Evolutionary conservation across 2,329 filamentous ascomycete species (phyloP).

Genomic region (Diaporthe sp.): DNA sequence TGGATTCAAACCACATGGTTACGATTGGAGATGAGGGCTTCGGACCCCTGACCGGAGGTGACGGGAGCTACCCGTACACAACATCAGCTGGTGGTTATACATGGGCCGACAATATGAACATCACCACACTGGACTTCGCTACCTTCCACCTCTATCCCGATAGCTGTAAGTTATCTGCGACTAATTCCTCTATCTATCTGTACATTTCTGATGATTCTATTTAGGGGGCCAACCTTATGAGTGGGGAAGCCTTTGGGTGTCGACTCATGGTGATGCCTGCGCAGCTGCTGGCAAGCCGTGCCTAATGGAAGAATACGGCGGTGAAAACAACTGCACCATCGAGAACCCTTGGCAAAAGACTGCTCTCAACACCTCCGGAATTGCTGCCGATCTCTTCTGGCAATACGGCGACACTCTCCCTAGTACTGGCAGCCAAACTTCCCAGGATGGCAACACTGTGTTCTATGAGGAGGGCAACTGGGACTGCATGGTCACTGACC

Average conservation of each 20-base stretch:
- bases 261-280: slow-evolving; percentile 42
- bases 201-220: background rate
- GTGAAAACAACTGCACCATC: slow-evolving; percentile 41
- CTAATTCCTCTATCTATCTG: too few species aligned
- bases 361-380: slow-evolving; percentile 41
- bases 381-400: slow-evolving; percentile 43
- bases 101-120: slow-evolving; percentile 65
- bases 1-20: slow-evolving; percentile 75
- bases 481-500: slow-evolving; percentile 43
- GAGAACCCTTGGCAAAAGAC: slow-evolving; percentile 44
- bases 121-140: slow-evolving; percentile 67
- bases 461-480: slow-evolving; percentile 42
- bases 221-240: slow-evolving; percentile 40
- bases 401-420: slow-evolving; percentile 43
- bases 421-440: slow-evolving; percentile 40
- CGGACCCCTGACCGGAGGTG: slow-evolving; percentile 57
- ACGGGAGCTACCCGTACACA: slow-evolving; percentile 66
- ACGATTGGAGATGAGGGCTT: slow-evolving; percentile 72
- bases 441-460: slow-evolving; percentile 43
- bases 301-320: slow-evolving; percentile 43
- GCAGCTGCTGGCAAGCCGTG: slow-evolving; percentile 42
- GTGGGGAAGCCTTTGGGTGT: slow-evolving; percentile 43
- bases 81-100: slow-evolving; percentile 63
- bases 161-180: slow-evolving; percentile 37
- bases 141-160: slow-evolving; percentile 65